Evolutionary conservation across 495 filamentous ascomycete genomes (phyloP).

Genomic region (Trichoderma reesei): DNA sequence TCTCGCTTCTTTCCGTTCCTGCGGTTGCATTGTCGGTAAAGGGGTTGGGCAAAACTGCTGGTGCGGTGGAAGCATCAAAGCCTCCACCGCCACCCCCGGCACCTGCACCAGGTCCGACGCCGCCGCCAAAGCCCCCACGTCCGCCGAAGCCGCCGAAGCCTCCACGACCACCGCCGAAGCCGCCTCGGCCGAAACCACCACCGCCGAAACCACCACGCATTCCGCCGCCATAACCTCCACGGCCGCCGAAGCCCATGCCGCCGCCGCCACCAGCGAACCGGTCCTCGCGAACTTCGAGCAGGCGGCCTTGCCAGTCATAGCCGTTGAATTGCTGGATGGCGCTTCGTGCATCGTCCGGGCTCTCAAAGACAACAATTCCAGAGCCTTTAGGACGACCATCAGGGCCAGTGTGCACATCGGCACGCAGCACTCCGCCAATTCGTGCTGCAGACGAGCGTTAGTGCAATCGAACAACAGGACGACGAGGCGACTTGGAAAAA

Average conservation of each 20-base stretch:
- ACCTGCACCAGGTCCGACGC: constrained; percentile 40
- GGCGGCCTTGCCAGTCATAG: constrained; percentile 94
- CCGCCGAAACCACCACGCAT: constrained; percentile 46
- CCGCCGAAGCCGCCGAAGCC: constrained; percentile 33
- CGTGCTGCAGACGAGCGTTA: constrained; percentile 31
- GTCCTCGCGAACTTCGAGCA: constrained; percentile 92
- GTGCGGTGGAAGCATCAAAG: constrained; percentile 31
- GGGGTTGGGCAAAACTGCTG: constrained; percentile 62
- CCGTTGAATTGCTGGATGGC: constrained; percentile 97
- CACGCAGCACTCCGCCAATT: constrained; percentile 82
- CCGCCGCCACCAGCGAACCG: constrained; percentile 65
- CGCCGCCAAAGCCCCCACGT: constrained; percentile 41
- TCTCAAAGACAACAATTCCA: constrained; percentile 94
- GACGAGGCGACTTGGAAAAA: constrained; percentile 8
- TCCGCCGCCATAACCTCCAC: constrained; percentile 45
- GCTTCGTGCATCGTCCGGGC: constrained; percentile 84
- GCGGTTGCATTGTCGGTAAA: constrained; percentile 93
- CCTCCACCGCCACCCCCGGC: constrained; percentile 32
- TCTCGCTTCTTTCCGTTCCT: constrained; percentile 70
- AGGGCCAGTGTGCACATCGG: constrained; percentile 86
- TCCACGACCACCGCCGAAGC: constrained; percentile 26
- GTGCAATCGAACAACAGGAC: constrained; percentile 15
- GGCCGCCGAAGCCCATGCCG: constrained; percentile 37
- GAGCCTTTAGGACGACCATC: constrained; percentile 93
- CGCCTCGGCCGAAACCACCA: constrained; percentile 42